These are phyloP conservation scores for Elaeis oleifera DNA, from an alignment of 202 grass and related monocot genomes.

Conservation along the genomic window DNA sequence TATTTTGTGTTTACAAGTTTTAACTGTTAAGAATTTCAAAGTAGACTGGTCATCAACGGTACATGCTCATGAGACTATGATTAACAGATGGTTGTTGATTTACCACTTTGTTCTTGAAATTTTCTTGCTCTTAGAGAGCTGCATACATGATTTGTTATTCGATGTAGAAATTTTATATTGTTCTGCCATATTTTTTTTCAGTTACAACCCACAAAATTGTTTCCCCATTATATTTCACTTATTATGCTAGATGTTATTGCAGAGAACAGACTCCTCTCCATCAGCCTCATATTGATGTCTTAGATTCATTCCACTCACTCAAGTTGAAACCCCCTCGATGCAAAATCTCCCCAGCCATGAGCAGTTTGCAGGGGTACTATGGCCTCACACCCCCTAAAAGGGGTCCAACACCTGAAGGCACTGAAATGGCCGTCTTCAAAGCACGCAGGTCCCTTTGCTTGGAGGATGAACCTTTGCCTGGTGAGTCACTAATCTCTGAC, in stretches of 20 bases:
- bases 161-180: not conserved
- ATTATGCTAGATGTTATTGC: not conserved
- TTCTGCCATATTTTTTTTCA: not conserved
- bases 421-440: not conserved
- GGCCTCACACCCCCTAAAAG: slow-evolving; percentile 6
- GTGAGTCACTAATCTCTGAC: not conserved
- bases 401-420: not conserved
- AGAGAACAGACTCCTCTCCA: not conserved
- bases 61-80: too few relatives aligned
- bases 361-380: slow-evolving; percentile 19
- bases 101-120: too few relatives aligned
- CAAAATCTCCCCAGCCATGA: slow-evolving; percentile 21
- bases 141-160: too few relatives aligned
- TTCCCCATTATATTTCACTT: not conserved
- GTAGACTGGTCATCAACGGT: too few relatives aligned
- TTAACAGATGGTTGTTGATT: too few relatives aligned
- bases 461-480: not conserved
- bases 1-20: too few relatives aligned
- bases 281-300: slow-evolving; percentile 3
- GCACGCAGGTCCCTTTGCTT: not conserved
- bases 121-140: too few relatives aligned
- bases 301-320: slow-evolving; percentile 13
- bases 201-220: too few relatives aligned
- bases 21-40: too few relatives aligned
- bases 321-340: slow-evolving; percentile 1